A percentile compares a stretch with the other conserved stretches of the same genome.
Evolutionary conservation across 2,329 filamentous ascomycete genomes (phyloP).

Genomic region (Sporothrix sp.): DNA sequence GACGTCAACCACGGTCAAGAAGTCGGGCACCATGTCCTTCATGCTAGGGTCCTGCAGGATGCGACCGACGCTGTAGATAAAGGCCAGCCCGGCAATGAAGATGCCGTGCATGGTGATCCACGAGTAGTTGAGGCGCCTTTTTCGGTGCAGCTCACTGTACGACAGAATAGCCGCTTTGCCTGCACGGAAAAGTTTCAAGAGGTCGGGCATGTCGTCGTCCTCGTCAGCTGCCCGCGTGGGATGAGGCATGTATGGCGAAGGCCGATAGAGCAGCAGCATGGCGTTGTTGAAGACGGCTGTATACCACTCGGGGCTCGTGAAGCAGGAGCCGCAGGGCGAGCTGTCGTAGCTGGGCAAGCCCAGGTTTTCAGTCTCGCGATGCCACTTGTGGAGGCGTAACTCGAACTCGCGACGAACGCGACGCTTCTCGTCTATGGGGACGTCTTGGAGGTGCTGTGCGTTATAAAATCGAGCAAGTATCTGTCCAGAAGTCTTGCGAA

Average conservation of each 20-base stretch:
- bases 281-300: constrained; percentile 13
- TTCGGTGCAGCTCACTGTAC: constrained; percentile 6
- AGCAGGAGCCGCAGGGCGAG: neutral
- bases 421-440: neutral
- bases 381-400: neutral
- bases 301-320: constrained; percentile 6
- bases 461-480: neutral
- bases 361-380: neutral
- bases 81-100: constrained; percentile 2
- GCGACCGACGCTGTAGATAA: constrained; percentile 1
- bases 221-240: neutral
- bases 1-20: neutral
- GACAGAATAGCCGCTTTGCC: neutral
- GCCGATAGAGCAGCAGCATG: constrained; percentile 13
- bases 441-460: neutral
- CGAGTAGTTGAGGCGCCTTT: neutral
- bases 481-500: neutral
- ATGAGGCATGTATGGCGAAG: constrained; percentile 11
- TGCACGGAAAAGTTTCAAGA: neutral
- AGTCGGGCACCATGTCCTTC: neutral
- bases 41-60: constrained; percentile 1
- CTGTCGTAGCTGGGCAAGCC: neutral
- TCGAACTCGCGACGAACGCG: neutral
- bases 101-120: constrained; percentile 6
- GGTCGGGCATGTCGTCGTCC: neutral